phyloP scores from a whole-genome alignment of 1,139 yeast genomes.

The Meyerozyma elateridarum region DNA sequence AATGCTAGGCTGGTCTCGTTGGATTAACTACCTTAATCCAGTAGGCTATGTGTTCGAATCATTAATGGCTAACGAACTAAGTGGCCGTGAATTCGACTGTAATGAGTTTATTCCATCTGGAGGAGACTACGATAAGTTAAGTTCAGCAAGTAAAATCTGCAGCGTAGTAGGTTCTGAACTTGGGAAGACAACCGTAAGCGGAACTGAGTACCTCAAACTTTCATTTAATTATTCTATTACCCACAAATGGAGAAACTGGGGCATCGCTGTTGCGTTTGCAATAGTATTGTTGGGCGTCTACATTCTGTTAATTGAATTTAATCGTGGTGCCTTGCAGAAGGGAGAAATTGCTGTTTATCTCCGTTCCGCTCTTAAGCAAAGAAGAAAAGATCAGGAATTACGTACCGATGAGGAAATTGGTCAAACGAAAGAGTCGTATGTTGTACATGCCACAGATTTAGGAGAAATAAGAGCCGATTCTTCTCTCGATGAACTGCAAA shows the following conservation, averaged over 20 bases:
- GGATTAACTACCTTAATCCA: slow-evolving; percentile 16
- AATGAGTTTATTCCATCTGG: slow-evolving; percentile 12
- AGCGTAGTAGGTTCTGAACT: slow-evolving; percentile 6
- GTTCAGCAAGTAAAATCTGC: slow-evolving; percentile 8
- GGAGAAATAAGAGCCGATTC: background rate
- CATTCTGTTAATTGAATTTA: slow-evolving; percentile 8
- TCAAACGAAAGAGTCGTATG: background rate
- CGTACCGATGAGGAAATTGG: slow-evolving; percentile 1
- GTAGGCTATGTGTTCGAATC: slow-evolving; percentile 15
- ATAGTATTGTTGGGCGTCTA: slow-evolving; percentile 7
- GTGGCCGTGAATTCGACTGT: slow-evolving; percentile 11
- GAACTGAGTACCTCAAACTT: slow-evolving; percentile 5
- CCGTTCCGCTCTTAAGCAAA: slow-evolving; percentile 4
- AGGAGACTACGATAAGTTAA: slow-evolving; percentile 8
- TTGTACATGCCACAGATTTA: slow-evolving; percentile 1
- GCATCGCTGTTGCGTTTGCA: slow-evolving; percentile 7
- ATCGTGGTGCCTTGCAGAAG: slow-evolving; percentile 9
- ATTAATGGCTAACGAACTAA: slow-evolving; percentile 15
- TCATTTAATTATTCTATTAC: slow-evolving; percentile 6
- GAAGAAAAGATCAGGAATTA: background rate
- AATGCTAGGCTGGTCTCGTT: slow-evolving; percentile 17
- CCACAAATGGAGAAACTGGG: slow-evolving; percentile 9
- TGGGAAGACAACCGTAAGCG: slow-evolving; percentile 5
- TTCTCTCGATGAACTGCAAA: slow-evolving; percentile 5
- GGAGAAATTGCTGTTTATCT: slow-evolving; percentile 8